phyloP scores from a whole-genome alignment of 2,329 filamentous ascomycete genomes.

The Clarireedia hainanense region DNA sequence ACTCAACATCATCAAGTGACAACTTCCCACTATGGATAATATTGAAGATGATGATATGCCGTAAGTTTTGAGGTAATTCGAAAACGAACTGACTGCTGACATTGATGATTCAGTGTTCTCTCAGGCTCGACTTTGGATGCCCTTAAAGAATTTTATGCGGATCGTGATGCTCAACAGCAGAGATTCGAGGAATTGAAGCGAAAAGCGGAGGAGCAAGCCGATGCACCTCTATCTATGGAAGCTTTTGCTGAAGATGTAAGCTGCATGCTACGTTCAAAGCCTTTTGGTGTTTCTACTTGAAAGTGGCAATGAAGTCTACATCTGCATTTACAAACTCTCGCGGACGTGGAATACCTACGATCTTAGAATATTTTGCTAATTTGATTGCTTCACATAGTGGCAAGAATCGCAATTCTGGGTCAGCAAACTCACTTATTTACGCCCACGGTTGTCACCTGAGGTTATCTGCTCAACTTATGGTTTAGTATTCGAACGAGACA shows the following conservation, averaged over 20 bases:
- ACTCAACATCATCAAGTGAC: background rate
- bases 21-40: slow-evolving; percentile 9
- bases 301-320: background rate
- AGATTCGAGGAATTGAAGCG: slow-evolving; percentile 61
- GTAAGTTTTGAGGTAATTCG: slow-evolving; percentile 3
- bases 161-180: slow-evolving; percentile 58
- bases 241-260: slow-evolving; percentile 59
- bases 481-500: slow-evolving; percentile 64
- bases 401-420: slow-evolving; percentile 81
- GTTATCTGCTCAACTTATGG: background rate
- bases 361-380: background rate
- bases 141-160: slow-evolving; percentile 66
- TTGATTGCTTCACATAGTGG: slow-evolving; percentile 39
- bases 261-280: too few species aligned
- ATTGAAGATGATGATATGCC: slow-evolving; percentile 17
- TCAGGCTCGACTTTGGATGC: slow-evolving; percentile 59
- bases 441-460: background rate
- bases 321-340: background rate
- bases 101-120: slow-evolving; percentile 41
- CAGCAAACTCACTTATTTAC: slow-evolving; percentile 19
- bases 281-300: background rate
- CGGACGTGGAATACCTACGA: background rate
- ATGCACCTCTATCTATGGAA: slow-evolving; percentile 49
- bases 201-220: slow-evolving; percentile 48
- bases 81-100: background rate